Evolutionary conservation across 2,329 filamentous ascomycete genomes (phyloP), one percentile per base, ranked within the genome.

Genomic region (Neofusicoccum parvum): DNA sequence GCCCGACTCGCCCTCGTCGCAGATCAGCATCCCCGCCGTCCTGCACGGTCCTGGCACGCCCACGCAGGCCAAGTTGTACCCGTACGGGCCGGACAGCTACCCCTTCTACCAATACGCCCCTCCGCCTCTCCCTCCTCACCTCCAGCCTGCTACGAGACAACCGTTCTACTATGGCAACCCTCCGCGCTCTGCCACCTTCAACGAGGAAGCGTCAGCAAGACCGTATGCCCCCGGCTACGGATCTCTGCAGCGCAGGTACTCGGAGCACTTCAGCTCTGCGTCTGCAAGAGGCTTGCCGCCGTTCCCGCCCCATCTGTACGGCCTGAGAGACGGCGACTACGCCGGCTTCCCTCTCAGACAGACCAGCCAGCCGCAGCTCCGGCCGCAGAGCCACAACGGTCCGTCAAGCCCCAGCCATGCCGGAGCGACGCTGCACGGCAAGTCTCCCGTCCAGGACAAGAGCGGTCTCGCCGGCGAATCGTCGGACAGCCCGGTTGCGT

Each of bases 181-280:
- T n/a, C 56, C 41, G n/a, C 56, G 56, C 32, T 48, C 56, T 20
- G 14, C 34, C 11, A 46, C 43, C 11, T 48, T 60, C 32, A 15
- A 60, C 39, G 41, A 60, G 5, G 11, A 39, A 4, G 14, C 39
- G 4, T 3, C 23, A 7, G 20, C 53, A 12, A 43, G 20, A 5
- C 39, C 37, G 20, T 43, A 14, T n/a, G 12, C 53, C n/a, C 17
- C 53, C 6, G 53, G 53, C 11, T 58, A 58, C 37, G 41, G 41
- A 3, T 48, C 41, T n/a, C 43, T 60, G 15, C 41, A 60, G 12
- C 56, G 56, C 17, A 39, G 56, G 15, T 60, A 60, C 11, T 60
- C 56, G 2, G 56, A 60, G 32, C 56, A 60, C 43, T 60, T 48
- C 56, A 60, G n/a, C 32, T 32, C 41, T 20, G 56, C 56, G 32